Evolutionary conservation across 345 rosid genomes (phyloP).

Genomic region (Turritis glabra): DNA sequence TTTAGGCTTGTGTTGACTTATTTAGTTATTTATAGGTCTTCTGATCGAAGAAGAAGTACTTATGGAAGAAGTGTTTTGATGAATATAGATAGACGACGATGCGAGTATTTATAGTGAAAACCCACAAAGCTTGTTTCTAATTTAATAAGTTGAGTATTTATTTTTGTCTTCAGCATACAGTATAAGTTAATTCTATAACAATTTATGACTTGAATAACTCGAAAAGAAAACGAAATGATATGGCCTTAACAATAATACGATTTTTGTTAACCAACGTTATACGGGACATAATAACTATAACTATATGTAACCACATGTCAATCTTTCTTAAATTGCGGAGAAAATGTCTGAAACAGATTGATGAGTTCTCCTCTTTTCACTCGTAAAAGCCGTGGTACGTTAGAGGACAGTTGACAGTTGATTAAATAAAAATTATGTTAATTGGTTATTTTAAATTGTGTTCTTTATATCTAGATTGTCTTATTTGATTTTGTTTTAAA

Average conservation of each 20-base stretch:
- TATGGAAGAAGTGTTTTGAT: background rate
- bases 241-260: background rate
- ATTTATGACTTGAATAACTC: background rate
- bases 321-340: conserved; percentile 20
- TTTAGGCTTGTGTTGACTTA: background rate
- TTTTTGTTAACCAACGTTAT: background rate
- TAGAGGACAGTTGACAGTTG: conserved; percentile 7
- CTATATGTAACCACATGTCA: conserved; percentile 2
- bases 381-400: conserved; percentile 27
- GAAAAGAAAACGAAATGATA: background rate
- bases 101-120: conserved; percentile 12
- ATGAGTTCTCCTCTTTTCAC: conserved; percentile 1
- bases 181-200: background rate
- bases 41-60: background rate
- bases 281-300: background rate
- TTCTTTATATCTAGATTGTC: background rate
- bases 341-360: background rate
- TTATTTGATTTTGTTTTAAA: background rate
- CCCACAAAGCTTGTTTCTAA: background rate
- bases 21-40: background rate
- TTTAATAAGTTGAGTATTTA: background rate
- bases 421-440: background rate
- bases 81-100: background rate
- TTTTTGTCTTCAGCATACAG: background rate
- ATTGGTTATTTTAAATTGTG: background rate